Conservation (phyloP, 257 asterid genomes). For the Parsonsia alboflavescens region DNA sequence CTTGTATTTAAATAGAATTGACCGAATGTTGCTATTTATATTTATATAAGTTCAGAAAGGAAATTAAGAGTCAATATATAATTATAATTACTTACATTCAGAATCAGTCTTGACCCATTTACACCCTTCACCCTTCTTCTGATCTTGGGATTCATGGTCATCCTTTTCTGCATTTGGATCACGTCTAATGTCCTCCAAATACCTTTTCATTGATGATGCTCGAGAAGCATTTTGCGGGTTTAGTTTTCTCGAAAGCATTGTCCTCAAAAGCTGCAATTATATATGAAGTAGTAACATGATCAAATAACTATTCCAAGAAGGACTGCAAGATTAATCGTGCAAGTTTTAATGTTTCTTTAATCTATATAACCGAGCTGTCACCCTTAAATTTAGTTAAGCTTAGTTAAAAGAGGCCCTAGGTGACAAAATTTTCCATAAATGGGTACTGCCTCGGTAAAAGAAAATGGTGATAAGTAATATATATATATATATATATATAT, state of each 20-base stretch:
- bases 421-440: not conserved
- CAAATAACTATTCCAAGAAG: not conserved
- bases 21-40: too few species aligned
- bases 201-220: slow-evolving; percentile 42
- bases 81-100: slow-evolving; percentile 51
- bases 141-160: slow-evolving; percentile 32
- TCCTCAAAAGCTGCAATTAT: slow-evolving; percentile 59
- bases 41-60: too few species aligned
- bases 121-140: slow-evolving; percentile 28
- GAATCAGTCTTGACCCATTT: slow-evolving; percentile 91
- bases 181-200: slow-evolving; percentile 32
- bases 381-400: not conserved
- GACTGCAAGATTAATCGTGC: too few species aligned
- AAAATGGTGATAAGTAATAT: not conserved
- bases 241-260: slow-evolving; percentile 68
- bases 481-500: too few species aligned
- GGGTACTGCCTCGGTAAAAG: not conserved
- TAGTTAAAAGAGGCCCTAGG: not conserved
- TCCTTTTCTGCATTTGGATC: slow-evolving; percentile 29
- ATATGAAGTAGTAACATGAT: not conserved
- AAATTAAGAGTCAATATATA: too few species aligned
- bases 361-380: too few species aligned
- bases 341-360: too few species aligned
- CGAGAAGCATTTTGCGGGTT: slow-evolving; percentile 45
- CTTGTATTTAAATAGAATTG: too few species aligned